Percentiles rank a stretch among this genome's conserved stretches.
phyloP scores from a whole-genome alignment of 1,284 basidiomycete species.

The Trametes hirsuta region DNA sequence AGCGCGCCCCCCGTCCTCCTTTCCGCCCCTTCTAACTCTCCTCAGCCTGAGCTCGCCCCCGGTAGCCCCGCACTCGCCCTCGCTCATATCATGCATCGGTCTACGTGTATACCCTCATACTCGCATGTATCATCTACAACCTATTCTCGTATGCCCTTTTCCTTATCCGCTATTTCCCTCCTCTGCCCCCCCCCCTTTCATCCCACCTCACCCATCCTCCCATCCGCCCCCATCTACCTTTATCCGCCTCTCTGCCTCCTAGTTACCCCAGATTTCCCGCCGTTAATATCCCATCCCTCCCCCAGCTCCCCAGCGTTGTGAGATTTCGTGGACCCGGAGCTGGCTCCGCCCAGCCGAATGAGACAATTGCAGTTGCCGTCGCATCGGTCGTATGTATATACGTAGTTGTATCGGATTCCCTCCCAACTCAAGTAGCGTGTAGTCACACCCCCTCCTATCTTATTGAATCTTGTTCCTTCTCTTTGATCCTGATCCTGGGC shows the following conservation, averaged over 20 bases:
- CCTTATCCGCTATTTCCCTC: neutral
- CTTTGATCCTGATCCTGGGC: neutral
- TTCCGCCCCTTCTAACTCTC: neutral
- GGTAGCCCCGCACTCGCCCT: neutral
- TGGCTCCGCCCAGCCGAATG: constrained; percentile 14
- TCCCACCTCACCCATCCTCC: neutral
- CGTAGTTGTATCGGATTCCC: constrained; percentile 5
- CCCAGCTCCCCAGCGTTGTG: neutral
- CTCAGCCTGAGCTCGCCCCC: neutral
- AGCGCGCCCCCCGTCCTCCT: neutral
- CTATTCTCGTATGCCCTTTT: constrained; percentile 6
- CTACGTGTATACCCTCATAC: constrained; percentile 27
- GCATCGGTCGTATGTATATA: constrained; percentile 26
- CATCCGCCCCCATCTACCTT: neutral
- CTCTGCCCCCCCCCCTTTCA: neutral
- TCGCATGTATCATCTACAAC: constrained; percentile 31
- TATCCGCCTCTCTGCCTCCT: neutral
- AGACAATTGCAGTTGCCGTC: constrained; percentile 18
- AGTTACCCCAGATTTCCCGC: constrained; percentile 2
- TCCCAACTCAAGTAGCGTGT: constrained; percentile 6
- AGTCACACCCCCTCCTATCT: constrained; percentile 6
- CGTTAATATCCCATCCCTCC: constrained; percentile 4
- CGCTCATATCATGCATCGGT: constrained; percentile 11
- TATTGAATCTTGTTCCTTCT: neutral
- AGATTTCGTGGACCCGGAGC: constrained; percentile 13